Percentiles rank a stretch among this genome's conserved stretches.
phyloP scores from a whole-genome alignment of 2,329 filamentous ascomycete genomes.

The Cladosporium phlei region DNA sequence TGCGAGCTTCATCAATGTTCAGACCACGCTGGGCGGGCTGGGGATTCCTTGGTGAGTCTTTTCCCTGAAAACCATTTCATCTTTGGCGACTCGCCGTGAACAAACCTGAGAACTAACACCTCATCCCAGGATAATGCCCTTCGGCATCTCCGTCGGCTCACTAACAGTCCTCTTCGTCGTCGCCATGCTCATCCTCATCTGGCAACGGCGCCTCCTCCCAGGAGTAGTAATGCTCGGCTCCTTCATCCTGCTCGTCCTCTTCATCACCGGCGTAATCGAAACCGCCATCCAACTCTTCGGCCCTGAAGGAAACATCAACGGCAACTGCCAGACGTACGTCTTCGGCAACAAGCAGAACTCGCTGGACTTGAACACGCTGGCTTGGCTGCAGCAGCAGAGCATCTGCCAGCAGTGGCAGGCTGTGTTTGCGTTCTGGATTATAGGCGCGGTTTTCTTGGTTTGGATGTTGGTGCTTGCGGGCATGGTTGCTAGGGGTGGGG shows the following conservation, averaged over 20 bases:
- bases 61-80: background rate
- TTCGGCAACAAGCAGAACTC: constrained; percentile 45
- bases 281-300: constrained; percentile 60
- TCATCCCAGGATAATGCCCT: constrained; percentile 56
- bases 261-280: constrained; percentile 58
- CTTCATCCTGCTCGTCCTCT: constrained; percentile 59
- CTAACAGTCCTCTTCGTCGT: constrained; percentile 56
- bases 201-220: constrained; percentile 53
- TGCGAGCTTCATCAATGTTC: constrained; percentile 56
- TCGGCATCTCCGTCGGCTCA: constrained; percentile 54
- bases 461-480: constrained; percentile 61
- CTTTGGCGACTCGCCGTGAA: too few relatives aligned
- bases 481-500: constrained; percentile 29
- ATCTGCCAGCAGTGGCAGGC: constrained; percentile 63
- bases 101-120: background rate
- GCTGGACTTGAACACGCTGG: constrained; percentile 52
- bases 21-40: constrained; percentile 48
- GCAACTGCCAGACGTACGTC: constrained; percentile 56
- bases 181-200: constrained; percentile 53
- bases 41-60: constrained; percentile 56
- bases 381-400: constrained; percentile 58
- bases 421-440: constrained; percentile 59
- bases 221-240: constrained; percentile 55
- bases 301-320: constrained; percentile 51
- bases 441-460: constrained; percentile 58